These are phyloP conservation scores for Colletotrichum incanum DNA, from an alignment of 2,329 filamentous ascomycete species.

Conservation along the genomic window DNA sequence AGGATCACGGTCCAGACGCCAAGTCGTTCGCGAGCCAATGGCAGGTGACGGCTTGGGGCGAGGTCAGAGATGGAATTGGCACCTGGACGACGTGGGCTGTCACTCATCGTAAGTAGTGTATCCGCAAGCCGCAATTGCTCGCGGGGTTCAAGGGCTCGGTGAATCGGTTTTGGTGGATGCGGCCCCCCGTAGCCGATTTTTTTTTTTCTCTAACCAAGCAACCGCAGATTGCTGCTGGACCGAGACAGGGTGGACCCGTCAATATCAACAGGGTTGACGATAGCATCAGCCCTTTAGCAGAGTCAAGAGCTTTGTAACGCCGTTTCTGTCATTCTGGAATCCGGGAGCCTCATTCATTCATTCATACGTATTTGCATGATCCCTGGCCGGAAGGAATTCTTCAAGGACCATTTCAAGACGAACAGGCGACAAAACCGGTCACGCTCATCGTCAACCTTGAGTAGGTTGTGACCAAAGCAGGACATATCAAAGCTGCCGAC, in stretches of 20 bases:
- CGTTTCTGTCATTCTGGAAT: slow-evolving; percentile 24
- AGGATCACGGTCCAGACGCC: slow-evolving; percentile 7
- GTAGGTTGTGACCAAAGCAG: slow-evolving; percentile 5
- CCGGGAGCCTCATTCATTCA: slow-evolving; percentile 8
- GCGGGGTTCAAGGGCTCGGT: slow-evolving; percentile 38
- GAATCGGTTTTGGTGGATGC: slow-evolving; percentile 8
- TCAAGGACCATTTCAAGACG: slow-evolving; percentile 33
- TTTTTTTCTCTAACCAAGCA: slow-evolving; percentile 38
- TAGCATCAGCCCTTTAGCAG: slow-evolving; percentile 30
- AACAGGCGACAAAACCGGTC: background rate
- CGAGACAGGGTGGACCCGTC: slow-evolving; percentile 30
- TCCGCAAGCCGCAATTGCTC: slow-evolving; percentile 13
- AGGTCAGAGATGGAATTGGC: slow-evolving; percentile 11
- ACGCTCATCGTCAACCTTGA: background rate
- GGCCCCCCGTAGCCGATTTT: slow-evolving; percentile 12
- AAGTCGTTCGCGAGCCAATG: slow-evolving; percentile 36
- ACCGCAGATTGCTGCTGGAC: slow-evolving; percentile 34
- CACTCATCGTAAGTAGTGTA: slow-evolving; percentile 14
- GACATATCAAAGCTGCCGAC: slow-evolving; percentile 23
- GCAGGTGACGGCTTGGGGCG: slow-evolving; percentile 19
- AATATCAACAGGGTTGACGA: slow-evolving; percentile 42
- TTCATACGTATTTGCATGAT: slow-evolving; percentile 9
- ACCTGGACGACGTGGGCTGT: slow-evolving; percentile 30
- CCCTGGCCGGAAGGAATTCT: slow-evolving; percentile 26
- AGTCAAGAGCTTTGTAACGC: slow-evolving; percentile 25